These are phyloP conservation scores for Amaranthus tricolor DNA, from an alignment of 179 eudicot species.

Conservation along the genomic window DNA sequence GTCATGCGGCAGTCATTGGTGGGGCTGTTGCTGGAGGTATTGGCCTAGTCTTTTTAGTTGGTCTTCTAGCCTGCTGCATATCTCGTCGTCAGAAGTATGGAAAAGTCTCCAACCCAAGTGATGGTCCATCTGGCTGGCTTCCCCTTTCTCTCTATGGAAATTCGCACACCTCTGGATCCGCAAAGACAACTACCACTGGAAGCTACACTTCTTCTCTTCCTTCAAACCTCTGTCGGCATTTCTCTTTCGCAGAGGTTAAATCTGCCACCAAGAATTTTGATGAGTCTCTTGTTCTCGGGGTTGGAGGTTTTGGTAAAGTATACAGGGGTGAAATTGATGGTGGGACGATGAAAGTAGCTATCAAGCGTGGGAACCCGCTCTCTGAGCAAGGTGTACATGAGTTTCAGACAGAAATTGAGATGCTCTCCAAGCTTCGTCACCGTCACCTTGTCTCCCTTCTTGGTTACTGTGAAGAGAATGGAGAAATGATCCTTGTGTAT, in stretches of 20 bases:
- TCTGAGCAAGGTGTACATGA: slow-evolving; percentile 95
- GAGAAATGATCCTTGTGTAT: slow-evolving; percentile 88
- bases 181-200: slow-evolving; percentile 77
- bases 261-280: slow-evolving; percentile 88
- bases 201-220: slow-evolving; percentile 88
- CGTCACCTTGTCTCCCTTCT: slow-evolving; percentile 88
- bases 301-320: slow-evolving; percentile 95
- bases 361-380: slow-evolving; percentile 82
- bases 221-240: slow-evolving; percentile 86
- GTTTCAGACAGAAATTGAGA: slow-evolving; percentile 92
- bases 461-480: slow-evolving; percentile 90
- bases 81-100: slow-evolving; percentile 44
- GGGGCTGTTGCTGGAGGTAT: slow-evolving; percentile 76
- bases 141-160: slow-evolving; percentile 89
- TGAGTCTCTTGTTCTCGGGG: slow-evolving; percentile 77
- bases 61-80: slow-evolving; percentile 48
- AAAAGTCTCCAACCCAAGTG: slow-evolving; percentile 67
- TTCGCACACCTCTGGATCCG: slow-evolving; percentile 77
- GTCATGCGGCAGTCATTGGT: slow-evolving; percentile 47
- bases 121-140: slow-evolving; percentile 90
- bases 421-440: slow-evolving; percentile 95
- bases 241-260: slow-evolving; percentile 80
- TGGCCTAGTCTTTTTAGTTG: slow-evolving; percentile 45
- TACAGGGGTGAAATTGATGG: slow-evolving; percentile 82
- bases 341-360: slow-evolving; percentile 71